Conservation (phyloP, 2,329 filamentous ascomycete genomes). For the Fusarium transvaalense region DNA sequence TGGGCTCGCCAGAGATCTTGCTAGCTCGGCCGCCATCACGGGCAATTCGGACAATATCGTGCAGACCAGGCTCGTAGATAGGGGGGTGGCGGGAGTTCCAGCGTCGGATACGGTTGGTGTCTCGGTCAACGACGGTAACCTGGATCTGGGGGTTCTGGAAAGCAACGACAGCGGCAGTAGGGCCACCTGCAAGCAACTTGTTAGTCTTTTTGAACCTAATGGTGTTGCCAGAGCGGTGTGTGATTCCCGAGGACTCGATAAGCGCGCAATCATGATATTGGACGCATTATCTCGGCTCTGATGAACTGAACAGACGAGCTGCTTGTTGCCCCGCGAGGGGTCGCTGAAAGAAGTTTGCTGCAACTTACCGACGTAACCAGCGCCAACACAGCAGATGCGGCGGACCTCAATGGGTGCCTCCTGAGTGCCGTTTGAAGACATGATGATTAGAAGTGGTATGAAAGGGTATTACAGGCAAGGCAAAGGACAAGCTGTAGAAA, state of each 20-base stretch:
- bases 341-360: not conserved
- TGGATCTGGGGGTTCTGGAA: slow-evolving; percentile 77
- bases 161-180: slow-evolving; percentile 80
- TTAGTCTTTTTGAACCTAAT: slow-evolving; percentile 34
- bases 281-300: slow-evolving; percentile 2
- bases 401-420: slow-evolving; percentile 56
- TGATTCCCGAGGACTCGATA: slow-evolving; percentile 6
- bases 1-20: slow-evolving; percentile 56
- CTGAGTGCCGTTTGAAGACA: slow-evolving; percentile 50
- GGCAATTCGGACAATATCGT: slow-evolving; percentile 74
- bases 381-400: slow-evolving; percentile 80
- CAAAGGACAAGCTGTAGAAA: slow-evolving; percentile 31
- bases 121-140: slow-evolving; percentile 81
- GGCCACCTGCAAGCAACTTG: slow-evolving; percentile 66
- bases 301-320: not conserved
- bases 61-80: slow-evolving; percentile 80
- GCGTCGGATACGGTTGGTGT: slow-evolving; percentile 72
- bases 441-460: slow-evolving; percentile 38
- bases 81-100: slow-evolving; percentile 82
- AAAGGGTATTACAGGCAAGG: slow-evolving; percentile 29
- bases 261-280: slow-evolving; percentile 23
- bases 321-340: not conserved
- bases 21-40: slow-evolving; percentile 68
- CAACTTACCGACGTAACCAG: slow-evolving; percentile 78
- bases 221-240: slow-evolving; percentile 17